Evolutionary conservation across 108 stramenopile genomes (phyloP).

Genomic region (Aurantiochytrium sp.): DNA sequence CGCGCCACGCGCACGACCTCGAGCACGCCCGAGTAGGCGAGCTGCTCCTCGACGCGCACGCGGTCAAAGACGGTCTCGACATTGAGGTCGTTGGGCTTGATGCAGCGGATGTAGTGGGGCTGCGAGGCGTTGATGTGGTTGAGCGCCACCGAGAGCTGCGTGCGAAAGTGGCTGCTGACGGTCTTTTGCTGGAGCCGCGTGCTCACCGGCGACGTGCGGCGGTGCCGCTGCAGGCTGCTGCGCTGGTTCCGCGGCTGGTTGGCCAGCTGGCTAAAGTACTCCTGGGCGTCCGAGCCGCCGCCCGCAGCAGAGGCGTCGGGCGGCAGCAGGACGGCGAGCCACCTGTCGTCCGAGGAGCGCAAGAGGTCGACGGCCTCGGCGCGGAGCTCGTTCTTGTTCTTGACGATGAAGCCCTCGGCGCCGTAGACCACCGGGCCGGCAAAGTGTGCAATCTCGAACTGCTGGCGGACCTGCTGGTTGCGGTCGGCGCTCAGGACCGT

Average conservation of each 20-base stretch:
- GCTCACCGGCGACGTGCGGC: background rate
- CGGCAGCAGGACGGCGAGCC: slow-evolving; percentile 36
- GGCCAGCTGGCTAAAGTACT: background rate
- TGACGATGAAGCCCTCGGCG: slow-evolving; percentile 86
- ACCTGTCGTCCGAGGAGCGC: slow-evolving; percentile 37
- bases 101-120: slow-evolving; percentile 97
- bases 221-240: background rate
- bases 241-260: background rate
- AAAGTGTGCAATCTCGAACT: slow-evolving; percentile 83
- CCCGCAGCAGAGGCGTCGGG: background rate
- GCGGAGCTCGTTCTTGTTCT: slow-evolving; percentile 93
- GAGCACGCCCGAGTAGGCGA: slow-evolving; percentile 94
- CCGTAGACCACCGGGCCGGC: slow-evolving; percentile 85
- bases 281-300: background rate
- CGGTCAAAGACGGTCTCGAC: slow-evolving; percentile 51
- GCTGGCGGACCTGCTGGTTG: slow-evolving; percentile 68
- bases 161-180: slow-evolving; percentile 43
- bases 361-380: slow-evolving; percentile 78
- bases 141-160: slow-evolving; percentile 48
- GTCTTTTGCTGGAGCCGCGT: slow-evolving; percentile 32
- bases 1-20: slow-evolving; percentile 98
- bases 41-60: slow-evolving; percentile 84
- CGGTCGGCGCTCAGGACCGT: slow-evolving; percentile 18
- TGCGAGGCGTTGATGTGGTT: slow-evolving; percentile 78
- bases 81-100: slow-evolving; percentile 91